phyloP scores from a whole-genome alignment of 495 filamentous ascomycete genomes.

The Bryoglossum gracile region DNA sequence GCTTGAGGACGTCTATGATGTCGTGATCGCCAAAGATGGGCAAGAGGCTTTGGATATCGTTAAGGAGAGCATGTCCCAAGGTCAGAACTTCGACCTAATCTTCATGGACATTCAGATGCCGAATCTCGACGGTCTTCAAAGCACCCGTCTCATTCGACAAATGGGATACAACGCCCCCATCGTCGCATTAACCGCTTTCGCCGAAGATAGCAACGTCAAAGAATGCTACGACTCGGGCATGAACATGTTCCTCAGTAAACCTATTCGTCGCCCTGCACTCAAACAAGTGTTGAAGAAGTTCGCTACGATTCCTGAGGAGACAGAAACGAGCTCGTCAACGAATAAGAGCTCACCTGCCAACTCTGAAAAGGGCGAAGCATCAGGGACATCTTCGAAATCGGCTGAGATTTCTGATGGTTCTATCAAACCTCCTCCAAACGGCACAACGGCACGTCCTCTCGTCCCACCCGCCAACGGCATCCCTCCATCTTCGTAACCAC shows the following conservation, averaged over 20 bases:
- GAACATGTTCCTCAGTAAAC: slow-evolving; percentile 70
- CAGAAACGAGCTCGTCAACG: slow-evolving; percentile 26
- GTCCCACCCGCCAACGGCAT: no score
- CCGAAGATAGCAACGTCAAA: slow-evolving; percentile 83
- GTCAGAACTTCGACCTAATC: slow-evolving; percentile 68
- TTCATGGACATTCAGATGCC: slow-evolving; percentile 96
- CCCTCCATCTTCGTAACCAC: no score
- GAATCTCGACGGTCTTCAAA: slow-evolving; percentile 82
- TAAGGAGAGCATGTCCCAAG: slow-evolving; percentile 68
- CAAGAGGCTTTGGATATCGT: slow-evolving; percentile 85
- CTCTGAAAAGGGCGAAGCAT: neutral
- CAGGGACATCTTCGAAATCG: no score
- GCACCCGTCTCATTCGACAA: slow-evolving; percentile 76
- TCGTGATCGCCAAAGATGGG: slow-evolving; percentile 77
- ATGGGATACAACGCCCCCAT: slow-evolving; percentile 87
- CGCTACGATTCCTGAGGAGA: slow-evolving; percentile 48
- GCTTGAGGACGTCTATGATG: slow-evolving; percentile 47
- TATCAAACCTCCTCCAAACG: no score
- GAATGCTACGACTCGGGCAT: slow-evolving; percentile 73
- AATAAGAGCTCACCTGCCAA: slow-evolving; percentile 6
- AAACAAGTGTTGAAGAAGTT: slow-evolving; percentile 75
- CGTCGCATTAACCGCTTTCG: slow-evolving; percentile 83
- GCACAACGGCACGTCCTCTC: no score
- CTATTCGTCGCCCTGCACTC: slow-evolving; percentile 72
- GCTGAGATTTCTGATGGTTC: no score